Base-by-base conservation (phyloP, 106 monocot species). In the Allium cepa region DNA sequence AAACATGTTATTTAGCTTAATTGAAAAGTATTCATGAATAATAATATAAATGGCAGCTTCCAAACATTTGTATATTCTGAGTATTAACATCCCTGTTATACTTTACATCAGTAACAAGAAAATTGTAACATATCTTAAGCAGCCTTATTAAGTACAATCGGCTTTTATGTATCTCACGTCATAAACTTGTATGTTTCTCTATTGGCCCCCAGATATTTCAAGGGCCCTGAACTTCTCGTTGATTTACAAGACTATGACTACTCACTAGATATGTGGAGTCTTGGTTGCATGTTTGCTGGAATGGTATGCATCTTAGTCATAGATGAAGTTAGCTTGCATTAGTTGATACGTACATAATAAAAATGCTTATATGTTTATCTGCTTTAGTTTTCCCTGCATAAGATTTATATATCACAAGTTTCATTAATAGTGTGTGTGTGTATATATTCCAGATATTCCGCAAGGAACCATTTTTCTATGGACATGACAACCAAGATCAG, bases 241-340 rank as follows among this genome's bases (percentile, higher is more conserved):
- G 94, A 94, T 75, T 71, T 94, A 71, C 87, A 90, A 83, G 94
- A 94, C 79, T 94, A 94, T 81, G 94, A 94, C 75, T 94, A 94
- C 75, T 90, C 94, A 45, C 72, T 94, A 62, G 94, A 94, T 69
- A 71, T 94, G 80, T 90, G 90, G 94, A 94, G 94, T 63, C 87
- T 94, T 72, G 94, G 94, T 36, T 94, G 94, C 71, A 94, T 94
- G 94, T 94, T 94, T 79, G 94, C 94, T 66, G 87, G 85, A 49
- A 94, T 90, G 87, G 94, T 90, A 67, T 11, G 14, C 10, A 26
- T 67, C 26, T 67, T n/a, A 53, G 49, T 26, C 8, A 52, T 67
- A 5, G 15, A 12, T 55, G 15, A 15, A 55, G 53, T 8, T 55
- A 12, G 53, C 1, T 12, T 55, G 15, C 11, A 55, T 55, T 11